phyloP scores from a whole-genome alignment of 495 filamentous ascomycete species.

The Aspergillus baeticus region DNA sequence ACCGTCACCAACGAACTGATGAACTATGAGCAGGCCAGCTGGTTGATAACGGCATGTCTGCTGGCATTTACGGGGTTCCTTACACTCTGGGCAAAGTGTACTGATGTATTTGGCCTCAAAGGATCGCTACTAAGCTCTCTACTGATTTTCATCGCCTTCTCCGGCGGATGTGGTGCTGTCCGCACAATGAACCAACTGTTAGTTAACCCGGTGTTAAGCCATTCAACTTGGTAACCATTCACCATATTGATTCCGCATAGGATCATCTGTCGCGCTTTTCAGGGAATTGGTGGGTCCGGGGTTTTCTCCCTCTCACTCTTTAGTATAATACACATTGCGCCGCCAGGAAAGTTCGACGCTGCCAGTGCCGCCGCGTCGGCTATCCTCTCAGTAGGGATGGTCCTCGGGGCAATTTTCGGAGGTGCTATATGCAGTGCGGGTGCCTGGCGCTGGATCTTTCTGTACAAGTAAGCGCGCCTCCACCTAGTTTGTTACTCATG shows the following conservation, averaged over 20 bases:
- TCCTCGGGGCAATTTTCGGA: constrained; percentile 48
- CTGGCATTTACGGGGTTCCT: constrained; percentile 56
- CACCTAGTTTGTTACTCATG: not conserved
- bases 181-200: constrained; percentile 51
- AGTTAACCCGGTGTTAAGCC: constrained; percentile 20
- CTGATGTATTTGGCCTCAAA: constrained; percentile 55
- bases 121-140: constrained; percentile 45
- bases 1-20: constrained; percentile 51
- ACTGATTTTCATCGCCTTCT: constrained; percentile 53
- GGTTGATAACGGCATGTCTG: constrained; percentile 55
- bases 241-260: constrained; percentile 18
- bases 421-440: constrained; percentile 37
- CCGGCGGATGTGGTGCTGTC: constrained; percentile 51
- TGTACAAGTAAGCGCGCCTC: constrained; percentile 4
- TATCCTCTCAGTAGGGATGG: constrained; percentile 22
- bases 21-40: constrained; percentile 45
- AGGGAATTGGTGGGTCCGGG: constrained; percentile 53
- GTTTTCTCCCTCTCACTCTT: constrained; percentile 55
- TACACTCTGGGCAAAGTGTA: constrained; percentile 54
- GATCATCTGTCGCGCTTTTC: constrained; percentile 50
- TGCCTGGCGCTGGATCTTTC: constrained; percentile 31
- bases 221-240: not conserved
- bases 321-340: constrained; percentile 49
- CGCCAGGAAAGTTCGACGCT: constrained; percentile 22
- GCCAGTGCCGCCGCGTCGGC: constrained; percentile 14